Percentiles rank a stretch among this genome's conserved stretches.
Evolutionary conservation across 768 basidiomycete genomes (phyloP).

Genomic region (Amanita brunnescens): DNA sequence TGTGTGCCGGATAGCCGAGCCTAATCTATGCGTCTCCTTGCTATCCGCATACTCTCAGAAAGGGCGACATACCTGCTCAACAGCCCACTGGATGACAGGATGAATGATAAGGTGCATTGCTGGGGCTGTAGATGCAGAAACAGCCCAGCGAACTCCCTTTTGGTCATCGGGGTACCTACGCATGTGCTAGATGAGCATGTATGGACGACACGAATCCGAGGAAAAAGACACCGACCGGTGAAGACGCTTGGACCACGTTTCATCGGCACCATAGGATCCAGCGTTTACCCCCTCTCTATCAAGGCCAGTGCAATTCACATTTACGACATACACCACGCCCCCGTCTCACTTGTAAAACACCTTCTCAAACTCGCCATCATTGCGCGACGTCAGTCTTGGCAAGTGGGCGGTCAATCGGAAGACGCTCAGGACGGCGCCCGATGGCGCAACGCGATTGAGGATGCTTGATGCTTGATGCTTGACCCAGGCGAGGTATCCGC

Average conservation of each 20-base stretch:
- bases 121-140: constrained; percentile 87
- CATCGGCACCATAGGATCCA: constrained; percentile 76
- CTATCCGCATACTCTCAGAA: constrained; percentile 4
- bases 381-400: too few species aligned
- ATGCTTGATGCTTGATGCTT: too few species aligned
- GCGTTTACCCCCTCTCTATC: constrained; percentile 82
- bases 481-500: too few species aligned
- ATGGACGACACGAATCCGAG: background rate
- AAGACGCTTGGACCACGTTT: constrained; percentile 90
- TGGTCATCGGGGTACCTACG: constrained; percentile 88
- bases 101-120: constrained; percentile 92
- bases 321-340: constrained; percentile 76
- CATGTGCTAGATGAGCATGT: background rate
- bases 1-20: constrained; percentile 45
- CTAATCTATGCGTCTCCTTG: constrained; percentile 12
- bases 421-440: too few species aligned
- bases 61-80: constrained; percentile 48
- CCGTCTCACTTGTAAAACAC: too few species aligned
- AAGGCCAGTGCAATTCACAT: constrained; percentile 84
- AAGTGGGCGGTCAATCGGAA: too few species aligned
- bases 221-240: constrained; percentile 70
- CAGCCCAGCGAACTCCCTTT: constrained; percentile 98
- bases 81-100: constrained; percentile 79
- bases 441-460: too few species aligned
- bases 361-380: too few species aligned